phyloP scores from a whole-genome alignment of 2,329 filamentous ascomycete genomes.

The Ophiosphaerella korrae region DNA sequence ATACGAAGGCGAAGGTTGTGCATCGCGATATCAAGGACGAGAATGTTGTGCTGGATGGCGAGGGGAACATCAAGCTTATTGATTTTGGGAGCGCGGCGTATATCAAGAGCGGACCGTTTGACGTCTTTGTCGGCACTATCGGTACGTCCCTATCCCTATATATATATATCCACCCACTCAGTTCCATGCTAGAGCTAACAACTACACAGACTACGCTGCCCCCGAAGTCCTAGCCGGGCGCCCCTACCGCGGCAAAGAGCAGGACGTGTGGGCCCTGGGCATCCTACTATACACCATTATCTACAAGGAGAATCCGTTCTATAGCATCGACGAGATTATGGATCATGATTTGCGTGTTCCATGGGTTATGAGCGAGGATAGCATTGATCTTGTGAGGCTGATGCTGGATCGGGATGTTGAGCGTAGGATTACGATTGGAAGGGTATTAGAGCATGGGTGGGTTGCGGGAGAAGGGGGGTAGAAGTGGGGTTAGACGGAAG shows the following conservation, averaged over 20 bases:
- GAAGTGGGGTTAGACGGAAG: background rate
- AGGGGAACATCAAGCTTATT: constrained; percentile 94
- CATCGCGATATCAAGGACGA: constrained; percentile 99
- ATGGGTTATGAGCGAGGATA: constrained; percentile 85
- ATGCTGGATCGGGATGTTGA: constrained; percentile 94
- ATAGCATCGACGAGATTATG: constrained; percentile 99
- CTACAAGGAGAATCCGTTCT: constrained; percentile 99
- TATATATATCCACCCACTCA: no score
- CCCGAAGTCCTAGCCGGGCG: constrained; percentile 95
- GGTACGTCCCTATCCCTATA: constrained; percentile 61
- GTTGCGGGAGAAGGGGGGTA: constrained; percentile 29
- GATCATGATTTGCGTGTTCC: constrained; percentile 93
- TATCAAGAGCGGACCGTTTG: constrained; percentile 97
- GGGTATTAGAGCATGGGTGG: constrained; percentile 92
- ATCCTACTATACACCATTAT: constrained; percentile 98
- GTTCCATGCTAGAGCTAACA: no score
- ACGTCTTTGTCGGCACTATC: constrained; percentile 98
- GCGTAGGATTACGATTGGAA: constrained; percentile 80
- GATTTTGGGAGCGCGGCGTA: constrained; percentile 98
- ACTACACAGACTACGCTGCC: constrained; percentile 86
- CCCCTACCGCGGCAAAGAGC: constrained; percentile 92
- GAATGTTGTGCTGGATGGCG: constrained; percentile 93
- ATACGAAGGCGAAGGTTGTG: constrained; percentile 87
- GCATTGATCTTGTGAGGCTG: constrained; percentile 85
- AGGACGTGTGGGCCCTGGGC: constrained; percentile 97